Evolutionary conservation across 1,284 basidiomycete species (phyloP).

Genomic region (Trichosporon coremiiforme): DNA sequence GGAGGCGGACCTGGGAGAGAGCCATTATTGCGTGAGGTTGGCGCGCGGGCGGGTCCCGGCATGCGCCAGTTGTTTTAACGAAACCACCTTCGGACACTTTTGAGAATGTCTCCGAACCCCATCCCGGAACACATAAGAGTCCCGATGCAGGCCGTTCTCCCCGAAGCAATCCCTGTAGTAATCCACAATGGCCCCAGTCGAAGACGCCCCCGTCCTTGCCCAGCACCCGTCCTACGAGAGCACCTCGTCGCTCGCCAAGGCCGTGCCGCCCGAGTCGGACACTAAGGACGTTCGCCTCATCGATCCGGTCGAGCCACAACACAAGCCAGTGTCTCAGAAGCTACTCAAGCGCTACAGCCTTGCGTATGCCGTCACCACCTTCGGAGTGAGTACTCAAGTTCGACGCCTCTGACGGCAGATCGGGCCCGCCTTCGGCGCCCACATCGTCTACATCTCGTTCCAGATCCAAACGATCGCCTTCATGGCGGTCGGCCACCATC

Average conservation of each 20-base stretch:
- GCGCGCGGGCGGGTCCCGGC: neutral
- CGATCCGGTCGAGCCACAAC: neutral
- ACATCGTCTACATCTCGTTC: constrained; percentile 21
- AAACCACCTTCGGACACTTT: constrained; percentile 1
- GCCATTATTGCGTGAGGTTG: neutral
- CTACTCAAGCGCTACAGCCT: neutral
- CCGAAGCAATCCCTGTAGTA: neutral
- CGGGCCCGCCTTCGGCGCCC: constrained; percentile 22
- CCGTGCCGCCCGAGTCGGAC: neutral
- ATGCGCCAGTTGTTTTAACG: neutral
- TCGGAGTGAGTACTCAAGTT: constrained; percentile 4
- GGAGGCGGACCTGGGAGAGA: neutral
- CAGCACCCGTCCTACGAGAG: constrained; percentile 7
- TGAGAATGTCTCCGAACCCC: neutral
- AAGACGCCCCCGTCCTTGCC: constrained; percentile 2
- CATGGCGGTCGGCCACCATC: constrained; percentile 19
- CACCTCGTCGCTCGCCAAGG: neutral
- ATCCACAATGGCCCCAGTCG: neutral
- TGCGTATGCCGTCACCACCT: constrained; percentile 1
- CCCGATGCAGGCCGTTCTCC: neutral
- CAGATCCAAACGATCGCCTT: constrained; percentile 23
- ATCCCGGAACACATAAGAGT: neutral
- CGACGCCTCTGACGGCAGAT: constrained; percentile 12
- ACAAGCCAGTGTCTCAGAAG: neutral
- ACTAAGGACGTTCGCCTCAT: neutral